Evolutionary conservation across 257 asterid genomes (phyloP), one percentile per base, ranked within the genome.

Genomic region (Penstemon davidsonii): DNA sequence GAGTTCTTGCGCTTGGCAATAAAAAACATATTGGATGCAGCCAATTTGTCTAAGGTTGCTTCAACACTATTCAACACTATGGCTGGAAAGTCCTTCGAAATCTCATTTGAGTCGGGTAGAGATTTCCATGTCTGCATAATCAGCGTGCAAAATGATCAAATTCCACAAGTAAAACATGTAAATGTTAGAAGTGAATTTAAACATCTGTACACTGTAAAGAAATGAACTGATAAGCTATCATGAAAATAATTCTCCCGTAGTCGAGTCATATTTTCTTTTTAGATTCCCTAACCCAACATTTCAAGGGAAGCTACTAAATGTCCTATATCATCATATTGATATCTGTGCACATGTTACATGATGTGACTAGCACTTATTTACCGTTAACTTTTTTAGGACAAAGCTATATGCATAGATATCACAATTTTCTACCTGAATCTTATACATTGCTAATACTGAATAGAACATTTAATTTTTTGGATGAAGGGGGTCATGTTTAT

Each of bases 1-100:
- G 87, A 84, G 75, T 91, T 79, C 74, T 89, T 94, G 72, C 99
- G 95, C 82, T 89, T 94, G 41, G 99, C 99, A 9, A 94, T 86
- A 68, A 94, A 94, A 86, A 91, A 94, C 88, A 87, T 63, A 72
- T 94, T 94, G 9, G 81, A 84, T 73, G 87, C 83, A 40, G 96
- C 82, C 73, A 94, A 73, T 37, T 55, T 77, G 64, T 94, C 99
- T 45, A 91, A 69, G 68, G 89, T 91, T 51, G 89, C 73, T 68
- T 91, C 95, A 7, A 85, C 71, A 18, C 89, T 86, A 37, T 82
- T 87, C 61, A 94, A 76, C 72, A 87, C 96, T 18, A 87, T 54
- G 47, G 86, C 76, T 37, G 98, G 90, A 68, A 91, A 88, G 47
- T 94, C 99, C 79, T 76, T 89, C 8, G 89, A 79, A 12, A 91